Evolutionary conservation across 1,284 basidiomycete genomes (phyloP), one percentile per base, ranked within the genome.

Genomic region (Athelia psychrophila): DNA sequence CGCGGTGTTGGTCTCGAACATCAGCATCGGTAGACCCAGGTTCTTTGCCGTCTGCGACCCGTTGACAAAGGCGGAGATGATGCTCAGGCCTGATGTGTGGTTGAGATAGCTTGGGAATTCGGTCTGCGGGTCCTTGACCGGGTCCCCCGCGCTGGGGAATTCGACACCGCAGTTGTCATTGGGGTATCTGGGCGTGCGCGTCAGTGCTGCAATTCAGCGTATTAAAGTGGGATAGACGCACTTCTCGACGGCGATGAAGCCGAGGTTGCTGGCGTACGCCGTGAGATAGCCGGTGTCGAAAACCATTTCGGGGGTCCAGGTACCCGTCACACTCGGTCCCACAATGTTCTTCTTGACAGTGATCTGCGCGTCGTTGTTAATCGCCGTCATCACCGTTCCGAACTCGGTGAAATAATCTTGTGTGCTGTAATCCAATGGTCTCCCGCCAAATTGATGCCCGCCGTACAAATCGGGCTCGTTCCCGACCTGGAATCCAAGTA

Each of bases 201-300:
- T 25, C 18, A 50, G n/a, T 49, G 44, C 23, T 15, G 15, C 30
- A 18, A n/a, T 33, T 19, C 6, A 16, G 35, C 2, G 15, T 15
- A 32, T n/a, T n/a, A 3, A 16, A 15, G 35, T 32, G 30, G n/a
- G n/a, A n/a, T n/a, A 15, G 8, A 60, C 68, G 54, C 60, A 80
- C 73, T 77, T 76, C 66, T 86, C 82, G 15, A 87, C 80, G 3
- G 79, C 74, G 25, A 88, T 69, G 4, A 70, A 72, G 3, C 68
- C 64, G 3, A 88, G 64, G 24, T 71, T 66, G 49, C 76, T 67
- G 6, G 66, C 58, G 58, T 80, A 86, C 0, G 68, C 58, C 10
- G 70, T 64, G 32, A 86, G 68, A 62, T 81, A 87, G 1, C 80
- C 81, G 0, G 84, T 81, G 53, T 80, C 66, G 77, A 79, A 83